These are phyloP conservation scores for Warburgia ugandensis DNA, from an alignment of 164 flowering plant species.

Conservation along the genomic window DNA sequence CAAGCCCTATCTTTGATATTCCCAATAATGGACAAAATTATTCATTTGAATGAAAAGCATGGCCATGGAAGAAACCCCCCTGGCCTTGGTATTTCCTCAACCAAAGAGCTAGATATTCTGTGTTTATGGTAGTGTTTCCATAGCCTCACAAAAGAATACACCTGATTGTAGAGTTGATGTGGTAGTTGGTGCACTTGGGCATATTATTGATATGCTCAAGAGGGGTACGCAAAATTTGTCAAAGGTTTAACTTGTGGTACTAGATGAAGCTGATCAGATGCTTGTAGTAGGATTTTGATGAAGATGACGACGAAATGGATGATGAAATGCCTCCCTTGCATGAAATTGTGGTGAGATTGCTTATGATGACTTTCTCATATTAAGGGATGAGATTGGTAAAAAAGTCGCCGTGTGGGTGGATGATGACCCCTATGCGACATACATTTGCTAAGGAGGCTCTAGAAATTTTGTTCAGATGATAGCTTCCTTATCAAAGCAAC, in stretches of 20 bases:
- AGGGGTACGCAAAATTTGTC: slow-evolving; percentile 50
- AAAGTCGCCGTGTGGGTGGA: no score
- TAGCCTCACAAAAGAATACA: slow-evolving; percentile 42
- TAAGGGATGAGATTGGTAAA: no score
- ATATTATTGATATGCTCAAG: slow-evolving; percentile 64
- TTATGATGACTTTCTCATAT: no score
- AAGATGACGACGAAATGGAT: slow-evolving; percentile 56
- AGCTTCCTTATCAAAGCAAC: no score
- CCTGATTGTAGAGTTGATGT: slow-evolving; percentile 72
- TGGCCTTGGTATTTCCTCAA: slow-evolving; percentile 67
- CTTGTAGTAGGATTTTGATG: slow-evolving; percentile 83
- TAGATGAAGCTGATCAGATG: slow-evolving; percentile 91
- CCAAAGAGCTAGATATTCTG: slow-evolving; percentile 76
- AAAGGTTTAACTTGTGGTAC: slow-evolving; percentile 63
- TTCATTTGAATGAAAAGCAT: slow-evolving; percentile 57
- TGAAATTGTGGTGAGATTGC: slow-evolving; percentile 67
- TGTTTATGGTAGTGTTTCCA: slow-evolving; percentile 73
- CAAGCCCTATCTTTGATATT: slow-evolving; percentile 95
- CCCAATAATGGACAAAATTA: slow-evolving; percentile 83
- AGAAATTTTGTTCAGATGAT: no score
- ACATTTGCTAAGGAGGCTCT: no score
- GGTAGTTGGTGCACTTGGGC: slow-evolving; percentile 85
- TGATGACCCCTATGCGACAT: no score
- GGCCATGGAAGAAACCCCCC: slow-evolving; percentile 69
- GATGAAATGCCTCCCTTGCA: slow-evolving; percentile 50